Conservation (phyloP, 2,329 filamentous ascomycete species). For the Sordariomycetes sp. region DNA sequence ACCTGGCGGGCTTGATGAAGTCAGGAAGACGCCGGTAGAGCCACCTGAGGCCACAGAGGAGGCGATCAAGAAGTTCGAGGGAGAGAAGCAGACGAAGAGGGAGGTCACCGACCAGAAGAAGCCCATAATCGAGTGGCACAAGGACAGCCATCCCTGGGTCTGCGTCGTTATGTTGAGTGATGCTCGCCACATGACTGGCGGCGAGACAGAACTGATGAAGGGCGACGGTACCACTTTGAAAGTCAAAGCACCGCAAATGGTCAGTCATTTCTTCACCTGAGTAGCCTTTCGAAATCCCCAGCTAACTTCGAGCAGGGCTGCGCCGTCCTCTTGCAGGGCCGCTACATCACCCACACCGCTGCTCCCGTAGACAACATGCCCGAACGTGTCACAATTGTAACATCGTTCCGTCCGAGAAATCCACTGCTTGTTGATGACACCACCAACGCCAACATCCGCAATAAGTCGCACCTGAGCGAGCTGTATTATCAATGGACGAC, state of each 20-base stretch:
- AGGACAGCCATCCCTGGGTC: slow-evolving; percentile 40
- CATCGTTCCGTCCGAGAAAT: slow-evolving; percentile 30
- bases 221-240: slow-evolving; percentile 14
- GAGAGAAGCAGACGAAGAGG: slow-evolving; percentile 9
- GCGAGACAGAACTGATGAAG: slow-evolving; percentile 16
- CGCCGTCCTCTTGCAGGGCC: slow-evolving; percentile 33
- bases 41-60: slow-evolving; percentile 13
- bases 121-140: slow-evolving; percentile 31
- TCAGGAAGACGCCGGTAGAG: slow-evolving; percentile 16
- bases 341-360: slow-evolving; percentile 35
- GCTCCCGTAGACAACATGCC: slow-evolving; percentile 26
- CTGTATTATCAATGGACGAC: slow-evolving; percentile 18
- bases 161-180: slow-evolving; percentile 43
- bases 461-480: slow-evolving; percentile 15
- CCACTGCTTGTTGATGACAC: slow-evolving; percentile 29
- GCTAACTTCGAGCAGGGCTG: slow-evolving; percentile 19
- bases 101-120: slow-evolving; percentile 10
- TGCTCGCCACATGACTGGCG: slow-evolving; percentile 35
- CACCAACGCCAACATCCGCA: slow-evolving; percentile 19
- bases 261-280: slow-evolving; percentile 2
- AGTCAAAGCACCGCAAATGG: slow-evolving; percentile 14
- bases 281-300: background rate
- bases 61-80: slow-evolving; percentile 4
- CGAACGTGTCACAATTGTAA: slow-evolving; percentile 37
- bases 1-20: slow-evolving; percentile 8